Evolutionary conservation across 192 early-diverging fungal species (phyloP).

Genomic region (Coemansia sp.): DNA sequence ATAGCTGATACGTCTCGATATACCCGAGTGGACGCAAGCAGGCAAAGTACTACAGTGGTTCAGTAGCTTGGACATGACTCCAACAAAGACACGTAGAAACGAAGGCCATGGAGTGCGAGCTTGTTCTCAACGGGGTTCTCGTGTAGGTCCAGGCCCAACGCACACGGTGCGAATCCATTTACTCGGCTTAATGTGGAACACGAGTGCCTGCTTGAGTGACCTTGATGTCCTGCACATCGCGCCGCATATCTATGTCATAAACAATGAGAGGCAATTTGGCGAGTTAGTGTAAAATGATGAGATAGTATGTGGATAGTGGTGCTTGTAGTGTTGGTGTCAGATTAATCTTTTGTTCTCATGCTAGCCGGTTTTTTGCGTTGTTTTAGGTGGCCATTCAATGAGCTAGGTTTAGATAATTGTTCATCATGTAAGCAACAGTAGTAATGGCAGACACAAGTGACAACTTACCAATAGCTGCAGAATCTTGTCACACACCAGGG

Average conservation of each 20-base stretch:
- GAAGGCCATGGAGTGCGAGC: too few relatives aligned
- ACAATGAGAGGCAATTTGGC: neutral
- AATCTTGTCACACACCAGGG: slow-evolving; percentile 81
- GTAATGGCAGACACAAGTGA: neutral
- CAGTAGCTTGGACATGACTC: too few relatives aligned
- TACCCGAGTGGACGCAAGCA: too few relatives aligned
- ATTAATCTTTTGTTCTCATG: slow-evolving; percentile 28
- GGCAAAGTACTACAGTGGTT: too few relatives aligned
- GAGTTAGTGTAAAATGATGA: neutral
- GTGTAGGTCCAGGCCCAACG: too few relatives aligned
- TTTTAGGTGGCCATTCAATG: slow-evolving; percentile 58
- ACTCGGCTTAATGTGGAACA: slow-evolving; percentile 77
- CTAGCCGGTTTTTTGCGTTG: slow-evolving; percentile 33
- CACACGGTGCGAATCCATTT: too few relatives aligned
- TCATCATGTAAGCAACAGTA: slow-evolving; percentile 50
- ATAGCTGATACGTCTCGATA: too few relatives aligned
- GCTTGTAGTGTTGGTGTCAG: neutral
- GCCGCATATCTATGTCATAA: slow-evolving; percentile 82
- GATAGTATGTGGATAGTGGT: neutral
- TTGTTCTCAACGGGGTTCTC: too few relatives aligned
- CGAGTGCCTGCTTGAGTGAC: slow-evolving; percentile 98
- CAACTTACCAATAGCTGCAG: slow-evolving; percentile 81
- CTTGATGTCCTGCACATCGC: slow-evolving; percentile 94
- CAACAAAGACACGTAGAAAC: too few relatives aligned
- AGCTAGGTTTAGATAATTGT: slow-evolving; percentile 78